These are phyloP conservation scores for Rubroboletus satanas DNA, from an alignment of 768 basidiomycete species.

Conservation along the genomic window DNA sequence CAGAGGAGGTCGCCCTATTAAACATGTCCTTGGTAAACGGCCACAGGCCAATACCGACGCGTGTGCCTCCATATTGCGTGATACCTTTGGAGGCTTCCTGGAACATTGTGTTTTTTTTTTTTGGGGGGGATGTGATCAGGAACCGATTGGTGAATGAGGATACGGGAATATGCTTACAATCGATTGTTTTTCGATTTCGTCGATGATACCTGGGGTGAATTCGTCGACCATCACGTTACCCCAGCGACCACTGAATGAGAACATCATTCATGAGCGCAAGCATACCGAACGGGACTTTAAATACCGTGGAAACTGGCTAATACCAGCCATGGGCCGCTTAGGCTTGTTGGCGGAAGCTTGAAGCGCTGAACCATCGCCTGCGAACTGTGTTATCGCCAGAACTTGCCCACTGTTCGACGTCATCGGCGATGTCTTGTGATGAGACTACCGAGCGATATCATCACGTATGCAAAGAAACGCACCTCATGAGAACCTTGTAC, in stretches of 20 bases:
- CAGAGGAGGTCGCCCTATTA: conserved; percentile 2
- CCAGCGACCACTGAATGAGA: conserved; percentile 9
- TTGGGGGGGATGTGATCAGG: not conserved
- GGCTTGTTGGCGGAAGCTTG: not conserved
- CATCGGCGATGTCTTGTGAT: not conserved
- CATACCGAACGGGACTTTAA: not conserved
- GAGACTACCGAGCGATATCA: not conserved
- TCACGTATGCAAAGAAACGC: not conserved
- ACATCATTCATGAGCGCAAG: not conserved
- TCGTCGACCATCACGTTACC: conserved; percentile 13
- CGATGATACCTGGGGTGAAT: conserved; percentile 6
- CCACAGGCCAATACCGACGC: conserved; percentile 10
- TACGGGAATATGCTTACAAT: not conserved
- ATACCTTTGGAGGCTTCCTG: conserved; percentile 4
- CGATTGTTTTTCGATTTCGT: conserved; percentile 1
- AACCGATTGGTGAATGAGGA: too few relatives aligned
- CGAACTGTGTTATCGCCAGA: not conserved
- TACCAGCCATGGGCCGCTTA: not conserved
- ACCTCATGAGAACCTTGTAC: not conserved
- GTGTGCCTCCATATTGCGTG: not conserved
- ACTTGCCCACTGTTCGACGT: not conserved
- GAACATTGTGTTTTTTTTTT: not conserved
- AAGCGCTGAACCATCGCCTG: not conserved
- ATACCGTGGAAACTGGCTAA: conserved; percentile 3
- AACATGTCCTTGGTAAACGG: conserved; percentile 16